These are phyloP conservation scores for Melocanna baccifera DNA, from an alignment of 176 grass and related monocot genomes.

Conservation along the genomic window DNA sequence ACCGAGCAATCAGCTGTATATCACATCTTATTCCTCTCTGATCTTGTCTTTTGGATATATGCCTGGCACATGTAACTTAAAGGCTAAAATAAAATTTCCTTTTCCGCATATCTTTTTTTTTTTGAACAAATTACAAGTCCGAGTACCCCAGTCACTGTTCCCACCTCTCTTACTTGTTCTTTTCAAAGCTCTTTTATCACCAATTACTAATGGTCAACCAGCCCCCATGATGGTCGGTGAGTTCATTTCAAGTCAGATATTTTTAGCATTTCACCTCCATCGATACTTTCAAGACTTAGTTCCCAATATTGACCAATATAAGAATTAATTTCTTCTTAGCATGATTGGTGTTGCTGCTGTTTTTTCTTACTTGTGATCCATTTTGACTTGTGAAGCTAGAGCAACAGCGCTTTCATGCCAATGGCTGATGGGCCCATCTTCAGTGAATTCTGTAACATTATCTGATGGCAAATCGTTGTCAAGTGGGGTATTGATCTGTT, in stretches of 20 bases:
- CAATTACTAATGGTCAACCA: constrained; percentile 63
- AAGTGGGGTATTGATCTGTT: constrained; percentile 67
- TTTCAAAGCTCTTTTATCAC: constrained; percentile 78
- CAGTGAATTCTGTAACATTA: constrained; percentile 70
- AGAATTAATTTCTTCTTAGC: background rate
- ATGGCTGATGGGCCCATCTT: constrained; percentile 89
- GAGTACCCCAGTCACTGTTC: constrained; percentile 71
- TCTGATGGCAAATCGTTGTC: constrained; percentile 55
- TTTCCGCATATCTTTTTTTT: background rate
- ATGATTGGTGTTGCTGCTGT: background rate
- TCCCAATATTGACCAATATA: background rate
- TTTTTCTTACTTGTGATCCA: background rate
- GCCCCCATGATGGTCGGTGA: constrained; percentile 75
- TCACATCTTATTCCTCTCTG: background rate
- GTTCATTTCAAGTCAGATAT: constrained; percentile 16
- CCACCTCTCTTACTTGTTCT: constrained; percentile 68
- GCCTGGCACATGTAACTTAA: background rate
- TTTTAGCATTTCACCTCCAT: background rate
- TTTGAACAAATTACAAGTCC: constrained; percentile 43
- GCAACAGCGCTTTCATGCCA: constrained; percentile 78
- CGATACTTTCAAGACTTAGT: background rate
- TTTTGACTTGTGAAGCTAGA: constrained; percentile 63
- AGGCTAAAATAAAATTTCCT: background rate
- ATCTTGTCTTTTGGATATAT: background rate
- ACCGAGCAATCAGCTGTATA: constrained; percentile 75